These are phyloP conservation scores for Trichoderma brevicompactum DNA, from an alignment of 2,329 filamentous ascomycete genomes.

Conservation along the genomic window DNA sequence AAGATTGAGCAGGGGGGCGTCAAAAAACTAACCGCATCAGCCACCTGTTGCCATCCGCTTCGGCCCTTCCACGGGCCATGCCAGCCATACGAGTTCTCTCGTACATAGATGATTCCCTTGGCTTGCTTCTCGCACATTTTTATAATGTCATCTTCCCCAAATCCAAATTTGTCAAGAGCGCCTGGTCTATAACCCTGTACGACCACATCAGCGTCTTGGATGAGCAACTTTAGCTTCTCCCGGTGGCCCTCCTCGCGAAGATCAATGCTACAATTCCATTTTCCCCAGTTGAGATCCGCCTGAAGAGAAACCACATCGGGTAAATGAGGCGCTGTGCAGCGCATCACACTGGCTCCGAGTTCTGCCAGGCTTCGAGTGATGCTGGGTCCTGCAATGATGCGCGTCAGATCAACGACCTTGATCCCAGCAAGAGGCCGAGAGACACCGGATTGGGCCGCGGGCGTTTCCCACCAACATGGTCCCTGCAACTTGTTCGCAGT, in stretches of 20 bases:
- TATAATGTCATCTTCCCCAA: conserved; percentile 9
- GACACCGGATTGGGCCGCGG: neutral
- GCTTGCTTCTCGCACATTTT: conserved; percentile 23
- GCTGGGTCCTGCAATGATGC: conserved; percentile 10
- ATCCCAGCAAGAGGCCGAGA: conserved; percentile 49
- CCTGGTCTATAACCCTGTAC: conserved; percentile 64
- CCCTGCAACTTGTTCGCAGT: conserved; percentile 22
- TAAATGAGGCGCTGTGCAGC: conserved; percentile 53
- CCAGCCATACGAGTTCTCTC: conserved; percentile 60
- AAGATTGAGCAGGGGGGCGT: no score
- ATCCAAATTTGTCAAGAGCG: conserved; percentile 17
- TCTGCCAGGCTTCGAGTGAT: conserved; percentile 20
- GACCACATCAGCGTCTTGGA: conserved; percentile 55
- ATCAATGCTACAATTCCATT: conserved; percentile 61
- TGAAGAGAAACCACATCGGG: conserved; percentile 44
- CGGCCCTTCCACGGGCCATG: conserved; percentile 52
- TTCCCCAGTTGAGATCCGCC: conserved; percentile 55
- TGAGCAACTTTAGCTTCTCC: conserved; percentile 46
- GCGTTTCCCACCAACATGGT: conserved; percentile 27
- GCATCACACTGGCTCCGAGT: conserved; percentile 70
- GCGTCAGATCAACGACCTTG: conserved; percentile 55
- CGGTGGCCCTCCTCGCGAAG: conserved; percentile 48
- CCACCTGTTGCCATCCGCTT: conserved; percentile 55
- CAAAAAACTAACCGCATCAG: no score
- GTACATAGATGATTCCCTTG: conserved; percentile 44